Conservation (phyloP, 2,329 filamentous ascomycete species). For the Talaromyces sp. region DNA sequence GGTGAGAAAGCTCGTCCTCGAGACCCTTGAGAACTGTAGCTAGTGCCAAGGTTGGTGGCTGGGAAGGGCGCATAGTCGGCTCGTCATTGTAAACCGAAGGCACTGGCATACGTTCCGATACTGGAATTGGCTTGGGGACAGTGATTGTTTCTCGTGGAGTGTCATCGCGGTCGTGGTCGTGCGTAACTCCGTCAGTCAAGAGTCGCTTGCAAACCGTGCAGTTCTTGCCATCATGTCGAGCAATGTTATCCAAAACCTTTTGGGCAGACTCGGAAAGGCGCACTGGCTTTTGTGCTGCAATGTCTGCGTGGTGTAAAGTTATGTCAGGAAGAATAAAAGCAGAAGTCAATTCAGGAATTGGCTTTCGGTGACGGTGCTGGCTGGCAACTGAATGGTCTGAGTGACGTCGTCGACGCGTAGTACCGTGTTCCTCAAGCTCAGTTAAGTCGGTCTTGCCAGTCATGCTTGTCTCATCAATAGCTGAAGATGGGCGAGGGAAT, state of each 20-base stretch:
- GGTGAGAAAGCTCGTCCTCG: slow-evolving; percentile 72
- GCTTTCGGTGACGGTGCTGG: slow-evolving; percentile 46
- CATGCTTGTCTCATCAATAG: slow-evolving; percentile 30
- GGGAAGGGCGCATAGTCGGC: slow-evolving; percentile 57
- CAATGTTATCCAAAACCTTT: slow-evolving; percentile 36
- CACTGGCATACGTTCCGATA: slow-evolving; percentile 45
- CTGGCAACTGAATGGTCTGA: slow-evolving; percentile 46
- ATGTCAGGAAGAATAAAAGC: slow-evolving; percentile 63
- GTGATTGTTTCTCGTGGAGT: slow-evolving; percentile 26
- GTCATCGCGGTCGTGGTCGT: slow-evolving; percentile 23
- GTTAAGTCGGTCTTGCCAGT: slow-evolving; percentile 24
- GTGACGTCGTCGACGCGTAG: slow-evolving; percentile 32
- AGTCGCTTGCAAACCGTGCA: slow-evolving; percentile 54
- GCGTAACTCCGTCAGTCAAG: slow-evolving; percentile 30
- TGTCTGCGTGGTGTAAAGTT: slow-evolving; percentile 42
- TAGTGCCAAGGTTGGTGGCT: slow-evolving; percentile 67
- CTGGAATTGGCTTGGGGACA: slow-evolving; percentile 48
- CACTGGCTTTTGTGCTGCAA: slow-evolving; percentile 24
- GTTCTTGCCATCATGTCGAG: slow-evolving; percentile 49
- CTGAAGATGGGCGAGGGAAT: slow-evolving; percentile 28
- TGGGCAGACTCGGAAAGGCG: slow-evolving; percentile 37
- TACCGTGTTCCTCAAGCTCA: slow-evolving; percentile 24
- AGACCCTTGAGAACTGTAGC: slow-evolving; percentile 79
- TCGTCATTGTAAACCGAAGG: slow-evolving; percentile 48
- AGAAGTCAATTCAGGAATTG: slow-evolving; percentile 55